These are phyloP conservation scores for Lentinula guzmanii DNA, from an alignment of 768 basidiomycete species.

Conservation along the genomic window DNA sequence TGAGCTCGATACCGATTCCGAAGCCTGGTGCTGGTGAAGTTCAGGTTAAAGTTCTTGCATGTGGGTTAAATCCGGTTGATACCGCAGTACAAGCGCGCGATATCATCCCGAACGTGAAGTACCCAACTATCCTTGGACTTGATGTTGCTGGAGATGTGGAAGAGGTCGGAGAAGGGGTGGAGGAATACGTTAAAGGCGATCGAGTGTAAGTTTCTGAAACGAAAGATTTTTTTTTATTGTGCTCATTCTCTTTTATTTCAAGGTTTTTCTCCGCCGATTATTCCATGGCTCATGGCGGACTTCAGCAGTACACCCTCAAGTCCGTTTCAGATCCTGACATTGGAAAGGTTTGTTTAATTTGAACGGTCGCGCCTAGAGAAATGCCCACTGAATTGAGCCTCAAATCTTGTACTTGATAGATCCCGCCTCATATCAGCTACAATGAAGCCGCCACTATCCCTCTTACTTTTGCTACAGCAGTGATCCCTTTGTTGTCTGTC, in stretches of 20 bases:
- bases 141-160: slow-evolving; percentile 50
- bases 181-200: slow-evolving; percentile 43
- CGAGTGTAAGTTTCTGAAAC: slow-evolving; percentile 33
- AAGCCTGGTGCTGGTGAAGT: neutral
- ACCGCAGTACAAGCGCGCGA: slow-evolving; percentile 29
- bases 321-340: slow-evolving; percentile 27
- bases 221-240: no score
- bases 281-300: slow-evolving; percentile 28
- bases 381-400: no score
- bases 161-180: slow-evolving; percentile 46
- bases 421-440: slow-evolving; percentile 39
- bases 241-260: neutral
- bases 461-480: slow-evolving; percentile 42
- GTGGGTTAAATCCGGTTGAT: slow-evolving; percentile 4
- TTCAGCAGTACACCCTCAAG: slow-evolving; percentile 40
- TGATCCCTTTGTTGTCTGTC: slow-evolving; percentile 38
- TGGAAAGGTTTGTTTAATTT: slow-evolving; percentile 26
- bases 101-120: slow-evolving; percentile 29
- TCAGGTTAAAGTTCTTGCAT: neutral
- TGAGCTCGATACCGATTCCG: neutral
- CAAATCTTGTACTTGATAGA: slow-evolving; percentile 18
- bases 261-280: slow-evolving; percentile 36
- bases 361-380: no score
- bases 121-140: slow-evolving; percentile 39
- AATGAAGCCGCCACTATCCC: slow-evolving; percentile 46